Evolutionary conservation across 108 stramenopile genomes (phyloP), one percentile per base, ranked within the genome.

Genomic region (Phaeodactylum tricornutum): DNA sequence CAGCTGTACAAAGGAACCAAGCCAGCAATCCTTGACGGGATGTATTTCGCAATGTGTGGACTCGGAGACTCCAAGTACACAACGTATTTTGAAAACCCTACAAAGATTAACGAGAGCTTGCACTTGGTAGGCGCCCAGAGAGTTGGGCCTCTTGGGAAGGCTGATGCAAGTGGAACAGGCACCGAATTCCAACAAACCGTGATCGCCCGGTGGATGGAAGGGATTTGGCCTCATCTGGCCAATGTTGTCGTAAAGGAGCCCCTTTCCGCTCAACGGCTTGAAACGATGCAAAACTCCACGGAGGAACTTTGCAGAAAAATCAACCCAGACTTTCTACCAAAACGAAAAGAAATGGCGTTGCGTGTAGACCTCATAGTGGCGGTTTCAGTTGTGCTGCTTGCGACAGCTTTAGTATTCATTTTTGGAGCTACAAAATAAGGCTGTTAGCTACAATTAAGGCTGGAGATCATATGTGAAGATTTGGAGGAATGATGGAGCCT

Each of bases 161-260:
- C 75, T 40, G 87, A 89, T 72, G 87, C 87, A 34, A 72, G 62
- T 51, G 76, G 70, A 1, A 67, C 64, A 7, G 75, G 81, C 0
- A 61, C 81, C 15, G 46, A 64, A 31, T 60, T 60, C 21, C 83
- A 84, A 57, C 56, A 52, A 26, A 67, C 65, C 29, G 73, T 79
- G 9, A 75, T 84, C 55, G 56, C 65, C 7, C 39, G 42, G 15
- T 77, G 75, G 75, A 47, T 45, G 4, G 23, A 51, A 5, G 32
- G 30, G 12, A 48, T 65, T 22, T 63, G 62, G 62, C 20, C 32
- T 19, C 36, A 21, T 11, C 28, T 63, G 46, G 40, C 28, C 25
- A 24, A 55, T 30, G 62, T 55, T 7, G 48, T 42, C 3, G 40
- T 34, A 3, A 14, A 53, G 17, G 20, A 20, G 5, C 51, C 52